Evolutionary conservation across 257 asterid species (phyloP).

Genomic region (Euphrasia confusa): DNA sequence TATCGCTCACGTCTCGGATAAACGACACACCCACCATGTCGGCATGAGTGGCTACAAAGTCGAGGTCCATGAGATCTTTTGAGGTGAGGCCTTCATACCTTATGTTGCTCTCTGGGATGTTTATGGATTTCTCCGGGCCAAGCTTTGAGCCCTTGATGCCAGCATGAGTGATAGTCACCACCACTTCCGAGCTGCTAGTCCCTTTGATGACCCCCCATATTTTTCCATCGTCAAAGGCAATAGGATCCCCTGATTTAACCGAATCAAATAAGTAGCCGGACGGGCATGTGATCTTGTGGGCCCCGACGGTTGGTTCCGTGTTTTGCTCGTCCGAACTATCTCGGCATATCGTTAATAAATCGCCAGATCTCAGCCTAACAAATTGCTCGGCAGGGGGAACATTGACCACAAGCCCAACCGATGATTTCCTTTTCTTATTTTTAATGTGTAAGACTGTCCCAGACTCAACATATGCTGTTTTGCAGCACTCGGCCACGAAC

Average conservation of each 20-base stretch:
- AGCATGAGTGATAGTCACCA: conserved; percentile 62
- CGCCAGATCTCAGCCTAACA: conserved; percentile 55
- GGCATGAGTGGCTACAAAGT: conserved; percentile 63
- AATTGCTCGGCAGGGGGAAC: conserved; percentile 56
- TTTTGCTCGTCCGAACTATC: conserved; percentile 44
- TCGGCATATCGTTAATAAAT: conserved; percentile 53
- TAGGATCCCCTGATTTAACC: conserved; percentile 68
- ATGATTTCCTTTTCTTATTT: conserved; percentile 37
- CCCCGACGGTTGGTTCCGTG: conserved; percentile 25
- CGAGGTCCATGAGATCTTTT: conserved; percentile 66
- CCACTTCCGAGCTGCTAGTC: conserved; percentile 58
- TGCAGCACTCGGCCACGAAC: conserved; percentile 53
- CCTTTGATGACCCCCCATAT: conserved; percentile 68
- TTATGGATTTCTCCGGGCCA: conserved; percentile 71
- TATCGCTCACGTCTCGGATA: conserved; percentile 52
- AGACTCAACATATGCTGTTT: conserved; percentile 56
- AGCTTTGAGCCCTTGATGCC: conserved; percentile 58
- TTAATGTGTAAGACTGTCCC: conserved; percentile 44
- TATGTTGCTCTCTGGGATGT: conserved; percentile 62
- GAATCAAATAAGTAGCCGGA: conserved; percentile 68
- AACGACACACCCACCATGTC: conserved; percentile 72
- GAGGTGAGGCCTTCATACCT: conserved; percentile 69
- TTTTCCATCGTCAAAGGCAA: conserved; percentile 73
- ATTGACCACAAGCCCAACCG: conserved; percentile 47
- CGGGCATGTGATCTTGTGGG: conserved; percentile 56